These are phyloP conservation scores for Smallanthus sonchifolius DNA, from an alignment of 129 eudicot species.

Conservation along the genomic window DNA sequence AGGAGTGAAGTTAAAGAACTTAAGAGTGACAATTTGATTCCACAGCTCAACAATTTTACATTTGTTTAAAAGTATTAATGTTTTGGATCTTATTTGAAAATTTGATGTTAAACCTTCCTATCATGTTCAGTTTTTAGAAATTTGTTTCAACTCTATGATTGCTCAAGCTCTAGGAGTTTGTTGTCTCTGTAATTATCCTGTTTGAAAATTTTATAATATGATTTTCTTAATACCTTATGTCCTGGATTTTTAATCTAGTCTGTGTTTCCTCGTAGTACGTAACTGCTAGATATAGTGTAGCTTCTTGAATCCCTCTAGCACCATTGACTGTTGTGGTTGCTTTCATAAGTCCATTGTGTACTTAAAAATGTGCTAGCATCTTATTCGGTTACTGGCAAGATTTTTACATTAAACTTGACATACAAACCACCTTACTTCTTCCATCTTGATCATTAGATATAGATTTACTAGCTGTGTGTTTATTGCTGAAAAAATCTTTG, in stretches of 20 bases:
- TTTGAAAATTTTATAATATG: no score
- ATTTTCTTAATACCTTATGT: no score
- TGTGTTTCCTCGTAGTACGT: not conserved
- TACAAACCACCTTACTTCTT: not conserved
- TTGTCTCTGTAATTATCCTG: no score
- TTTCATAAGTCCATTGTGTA: not conserved
- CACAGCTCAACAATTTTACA: not conserved
- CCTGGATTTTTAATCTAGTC: no score
- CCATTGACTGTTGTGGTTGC: not conserved
- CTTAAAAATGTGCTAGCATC: not conserved
- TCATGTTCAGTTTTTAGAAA: not conserved
- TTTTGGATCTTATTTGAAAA: not conserved
- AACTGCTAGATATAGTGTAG: not conserved
- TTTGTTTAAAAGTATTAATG: not conserved
- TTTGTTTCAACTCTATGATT: not conserved
- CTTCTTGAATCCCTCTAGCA: not conserved
- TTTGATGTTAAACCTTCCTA: not conserved
- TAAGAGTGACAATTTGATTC: not conserved
- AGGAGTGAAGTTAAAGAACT: not conserved
- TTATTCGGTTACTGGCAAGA: not conserved
- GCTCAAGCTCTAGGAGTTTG: not conserved
- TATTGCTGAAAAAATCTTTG: not conserved
- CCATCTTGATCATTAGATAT: not conserved
- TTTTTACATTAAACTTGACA: not conserved
- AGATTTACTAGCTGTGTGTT: not conserved